A percentile compares a stretch with the other conserved stretches of the same genome.
Conservation (phyloP, 176 grass and related monocot species). For the Neostapfia colusana region DNA sequence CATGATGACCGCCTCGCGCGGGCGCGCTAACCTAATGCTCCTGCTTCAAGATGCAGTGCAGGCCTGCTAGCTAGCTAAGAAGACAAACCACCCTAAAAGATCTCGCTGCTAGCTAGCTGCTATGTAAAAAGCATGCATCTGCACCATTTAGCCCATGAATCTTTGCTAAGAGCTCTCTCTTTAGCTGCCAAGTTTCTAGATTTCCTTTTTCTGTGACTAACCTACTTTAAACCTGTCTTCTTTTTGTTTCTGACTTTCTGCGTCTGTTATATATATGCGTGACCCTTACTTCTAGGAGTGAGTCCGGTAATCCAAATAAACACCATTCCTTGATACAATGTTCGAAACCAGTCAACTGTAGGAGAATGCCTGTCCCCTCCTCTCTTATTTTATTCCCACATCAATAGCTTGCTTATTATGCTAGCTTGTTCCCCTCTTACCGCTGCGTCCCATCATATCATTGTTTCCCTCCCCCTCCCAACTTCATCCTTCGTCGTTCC, state of each 20-base stretch:
- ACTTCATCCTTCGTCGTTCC: conserved; percentile 48
- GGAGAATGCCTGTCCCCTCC: conserved; percentile 71
- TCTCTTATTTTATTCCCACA: conserved; percentile 54
- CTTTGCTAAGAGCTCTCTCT: conserved; percentile 34
- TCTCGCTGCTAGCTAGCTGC: conserved; percentile 45
- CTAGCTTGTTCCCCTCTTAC: conserved; percentile 9
- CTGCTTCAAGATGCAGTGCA: conserved; percentile 32
- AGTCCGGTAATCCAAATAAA: conserved; percentile 25
- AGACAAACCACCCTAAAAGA: conserved; percentile 36
- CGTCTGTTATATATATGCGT: conserved; percentile 18
- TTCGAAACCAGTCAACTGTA: conserved; percentile 72
- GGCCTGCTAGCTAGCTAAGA: conserved; percentile 7
- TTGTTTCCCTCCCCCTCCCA: conserved; percentile 21
- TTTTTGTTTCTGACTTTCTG: conserved; percentile 5
- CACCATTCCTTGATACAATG: conserved; percentile 38
- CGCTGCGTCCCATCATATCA: conserved; percentile 35
- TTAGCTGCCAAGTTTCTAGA: conserved; percentile 27
- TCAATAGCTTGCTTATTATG: conserved; percentile 47
- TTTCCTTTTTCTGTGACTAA: conserved; percentile 26
- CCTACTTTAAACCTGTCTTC: conserved; percentile 27
- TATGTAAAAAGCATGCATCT: conserved; percentile 46
- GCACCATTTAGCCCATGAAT: conserved; percentile 45
- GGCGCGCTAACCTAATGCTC: conserved; percentile 23
- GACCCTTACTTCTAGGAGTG: conserved; percentile 33
- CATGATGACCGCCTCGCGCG: conserved; percentile 51